Evolutionary conservation across 2,329 filamentous ascomycete genomes (phyloP).

Genomic region (Colletotrichum magnum): DNA sequence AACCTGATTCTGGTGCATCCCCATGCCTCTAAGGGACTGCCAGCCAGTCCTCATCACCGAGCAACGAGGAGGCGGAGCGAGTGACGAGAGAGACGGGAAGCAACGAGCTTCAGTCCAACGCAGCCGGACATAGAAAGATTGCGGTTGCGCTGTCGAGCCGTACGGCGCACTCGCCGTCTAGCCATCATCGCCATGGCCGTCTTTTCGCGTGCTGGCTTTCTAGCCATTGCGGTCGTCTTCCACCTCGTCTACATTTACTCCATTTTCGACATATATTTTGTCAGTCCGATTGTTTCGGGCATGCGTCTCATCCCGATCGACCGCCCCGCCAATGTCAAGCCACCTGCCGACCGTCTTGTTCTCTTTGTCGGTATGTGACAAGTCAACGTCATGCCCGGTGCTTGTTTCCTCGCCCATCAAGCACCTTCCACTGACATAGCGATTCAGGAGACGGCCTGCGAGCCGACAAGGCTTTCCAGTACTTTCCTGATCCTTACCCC

Average conservation of each 20-base stretch:
- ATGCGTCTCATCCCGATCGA: constrained; percentile 88
- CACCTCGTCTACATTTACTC: constrained; percentile 94
- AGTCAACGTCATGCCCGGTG: constrained; percentile 20
- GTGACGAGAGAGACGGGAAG: not conserved
- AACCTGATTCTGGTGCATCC: too few relatives aligned
- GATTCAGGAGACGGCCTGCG: constrained; percentile 85
- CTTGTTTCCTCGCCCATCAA: not conserved
- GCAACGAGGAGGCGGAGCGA: not conserved
- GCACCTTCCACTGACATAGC: constrained; percentile 9
- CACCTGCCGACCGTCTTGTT: constrained; percentile 91
- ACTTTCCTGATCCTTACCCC: constrained; percentile 87
- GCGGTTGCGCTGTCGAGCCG: too few relatives aligned
- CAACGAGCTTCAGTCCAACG: not conserved
- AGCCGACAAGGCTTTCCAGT: constrained; percentile 98
- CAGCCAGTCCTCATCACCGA: not conserved
- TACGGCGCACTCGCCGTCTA: too few relatives aligned
- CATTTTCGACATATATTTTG: constrained; percentile 99
- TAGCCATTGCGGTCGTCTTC: constrained; percentile 91
- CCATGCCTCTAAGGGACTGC: not conserved
- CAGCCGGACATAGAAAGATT: not conserved
- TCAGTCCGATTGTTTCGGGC: constrained; percentile 95
- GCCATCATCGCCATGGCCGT: constrained; percentile 62
- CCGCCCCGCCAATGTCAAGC: constrained; percentile 68
- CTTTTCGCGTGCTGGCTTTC: constrained; percentile 81
- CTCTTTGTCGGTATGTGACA: constrained; percentile 84